These are phyloP conservation scores for Caryopteris hybrid DNA, from an alignment of 305 asterid genomes.

Conservation along the genomic window DNA sequence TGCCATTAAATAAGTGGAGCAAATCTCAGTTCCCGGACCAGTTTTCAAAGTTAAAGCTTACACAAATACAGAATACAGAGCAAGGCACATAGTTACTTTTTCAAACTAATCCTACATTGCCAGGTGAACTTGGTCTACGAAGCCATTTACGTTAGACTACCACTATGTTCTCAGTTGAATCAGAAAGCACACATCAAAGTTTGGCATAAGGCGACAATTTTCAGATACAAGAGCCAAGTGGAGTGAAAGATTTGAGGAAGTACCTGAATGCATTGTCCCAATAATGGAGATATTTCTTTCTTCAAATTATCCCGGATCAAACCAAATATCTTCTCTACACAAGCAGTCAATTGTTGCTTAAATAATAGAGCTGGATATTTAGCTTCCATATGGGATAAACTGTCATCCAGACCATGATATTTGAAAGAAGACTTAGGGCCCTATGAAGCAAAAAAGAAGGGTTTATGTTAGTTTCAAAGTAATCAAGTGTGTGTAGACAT, in stretches of 20 bases:
- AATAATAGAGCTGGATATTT: conserved; percentile 86
- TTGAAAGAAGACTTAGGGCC: conserved; percentile 65
- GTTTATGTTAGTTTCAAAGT: conserved; percentile 12
- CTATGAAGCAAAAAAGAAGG: conserved; percentile 36
- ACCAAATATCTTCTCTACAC: conserved; percentile 96
- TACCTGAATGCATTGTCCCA: conserved; percentile 95
- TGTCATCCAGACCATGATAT: conserved; percentile 71
- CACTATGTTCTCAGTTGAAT: neutral
- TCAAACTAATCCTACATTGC: neutral
- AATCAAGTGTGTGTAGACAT: neutral
- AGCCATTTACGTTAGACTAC: neutral
- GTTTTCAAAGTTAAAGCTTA: neutral
- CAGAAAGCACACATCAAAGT: conserved; percentile 10
- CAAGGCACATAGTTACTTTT: neutral
- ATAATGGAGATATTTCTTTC: conserved; percentile 87
- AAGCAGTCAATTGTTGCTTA: conserved; percentile 93
- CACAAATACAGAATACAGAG: neutral
- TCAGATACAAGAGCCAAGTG: conserved; percentile 1
- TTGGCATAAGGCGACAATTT: neutral
- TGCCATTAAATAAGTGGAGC: neutral
- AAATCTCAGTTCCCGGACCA: neutral
- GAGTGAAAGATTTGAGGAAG: conserved; percentile 6
- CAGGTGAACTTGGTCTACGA: neutral
- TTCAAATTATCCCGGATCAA: conserved; percentile 92
- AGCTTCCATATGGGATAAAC: conserved; percentile 83